These are phyloP conservation scores for Coemansia sp. DNA, from an alignment of 192 early-diverging fungal genomes.

Conservation along the genomic window DNA sequence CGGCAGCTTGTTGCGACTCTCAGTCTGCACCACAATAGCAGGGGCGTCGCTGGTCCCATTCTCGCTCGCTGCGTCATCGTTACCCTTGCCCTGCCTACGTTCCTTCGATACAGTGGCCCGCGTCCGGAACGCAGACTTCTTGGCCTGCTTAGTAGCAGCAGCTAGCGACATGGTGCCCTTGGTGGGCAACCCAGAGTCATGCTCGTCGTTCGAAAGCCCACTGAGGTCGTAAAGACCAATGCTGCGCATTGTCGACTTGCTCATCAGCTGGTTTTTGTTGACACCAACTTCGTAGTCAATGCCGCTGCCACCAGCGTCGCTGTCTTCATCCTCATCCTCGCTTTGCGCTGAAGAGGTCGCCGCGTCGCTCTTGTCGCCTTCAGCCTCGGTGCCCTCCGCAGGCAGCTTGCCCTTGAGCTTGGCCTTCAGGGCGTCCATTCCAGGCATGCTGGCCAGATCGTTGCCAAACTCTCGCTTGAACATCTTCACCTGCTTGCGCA, in stretches of 20 bases:
- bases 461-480: conserved; percentile 47
- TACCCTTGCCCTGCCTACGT: conserved; percentile 15
- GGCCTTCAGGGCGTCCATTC: conserved; percentile 25
- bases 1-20: background rate
- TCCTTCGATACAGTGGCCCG: conserved; percentile 29
- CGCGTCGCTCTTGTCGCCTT: conserved; percentile 7
- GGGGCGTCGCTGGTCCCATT: background rate
- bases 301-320: background rate
- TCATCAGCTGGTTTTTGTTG: conserved; percentile 1
- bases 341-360: background rate
- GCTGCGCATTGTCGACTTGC: background rate
- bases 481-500: conserved; percentile 39
- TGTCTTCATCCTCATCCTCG: background rate
- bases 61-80: background rate
- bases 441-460: conserved; percentile 28
- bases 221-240: conserved; percentile 8
- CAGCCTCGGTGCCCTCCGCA: background rate
- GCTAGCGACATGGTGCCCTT: conserved; percentile 30
- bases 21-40: background rate
- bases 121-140: conserved; percentile 40
- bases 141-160: conserved; percentile 32
- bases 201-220: conserved; percentile 11
- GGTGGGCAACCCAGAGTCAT: background rate
- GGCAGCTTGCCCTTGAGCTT: conserved; percentile 17
- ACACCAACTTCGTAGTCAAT: conserved; percentile 4